Percentiles rank a stretch among this genome's conserved stretches.
Conservation (phyloP, 1,284 basidiomycete genomes). For the Ceratorhiza oryzae-sativae region DNA sequence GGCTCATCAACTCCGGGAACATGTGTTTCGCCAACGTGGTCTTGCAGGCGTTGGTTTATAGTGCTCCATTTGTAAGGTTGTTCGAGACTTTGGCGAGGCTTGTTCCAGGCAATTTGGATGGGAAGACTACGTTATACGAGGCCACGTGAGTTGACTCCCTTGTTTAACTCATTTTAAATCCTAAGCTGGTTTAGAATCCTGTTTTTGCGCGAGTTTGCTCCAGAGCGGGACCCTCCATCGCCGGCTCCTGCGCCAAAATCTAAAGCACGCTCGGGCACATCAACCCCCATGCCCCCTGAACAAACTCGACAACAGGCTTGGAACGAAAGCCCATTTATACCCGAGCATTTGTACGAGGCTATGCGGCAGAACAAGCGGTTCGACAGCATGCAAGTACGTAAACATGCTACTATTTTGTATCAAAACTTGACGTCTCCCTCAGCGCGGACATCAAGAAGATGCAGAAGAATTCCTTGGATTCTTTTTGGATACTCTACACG, state of each 20-base stretch:
- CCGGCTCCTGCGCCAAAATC: conserved; percentile 52
- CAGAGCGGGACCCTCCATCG: conserved; percentile 67
- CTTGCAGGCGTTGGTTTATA: conserved; percentile 90
- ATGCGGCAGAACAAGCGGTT: conserved; percentile 95
- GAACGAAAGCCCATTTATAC: conserved; percentile 76
- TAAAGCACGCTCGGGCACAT: conserved; percentile 55
- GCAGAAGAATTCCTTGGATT: conserved; percentile 99
- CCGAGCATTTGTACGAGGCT: conserved; percentile 92
- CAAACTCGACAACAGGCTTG: conserved; percentile 42
- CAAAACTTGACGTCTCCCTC: conserved; percentile 22
- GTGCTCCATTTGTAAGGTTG: conserved; percentile 82
- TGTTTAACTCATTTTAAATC: conserved; percentile 1
- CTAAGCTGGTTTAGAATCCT: conserved; percentile 15
- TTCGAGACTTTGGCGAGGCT: conserved; percentile 55
- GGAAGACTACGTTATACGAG: conserved; percentile 79
- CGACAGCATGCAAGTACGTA: conserved; percentile 85
- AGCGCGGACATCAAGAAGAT: conserved; percentile 96
- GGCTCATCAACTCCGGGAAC: conserved; percentile 94
- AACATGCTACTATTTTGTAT: conserved; percentile 26
- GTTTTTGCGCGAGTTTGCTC: conserved; percentile 33
- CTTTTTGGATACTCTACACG: conserved; percentile 93
- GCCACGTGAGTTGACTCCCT: conserved; percentile 58
- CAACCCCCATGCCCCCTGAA: conserved; percentile 43
- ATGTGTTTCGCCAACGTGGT: conserved; percentile 98
- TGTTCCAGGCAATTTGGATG: conserved; percentile 55